Evolutionary conservation across 129 eudicot species (phyloP).

Genomic region (Solidago caesia): DNA sequence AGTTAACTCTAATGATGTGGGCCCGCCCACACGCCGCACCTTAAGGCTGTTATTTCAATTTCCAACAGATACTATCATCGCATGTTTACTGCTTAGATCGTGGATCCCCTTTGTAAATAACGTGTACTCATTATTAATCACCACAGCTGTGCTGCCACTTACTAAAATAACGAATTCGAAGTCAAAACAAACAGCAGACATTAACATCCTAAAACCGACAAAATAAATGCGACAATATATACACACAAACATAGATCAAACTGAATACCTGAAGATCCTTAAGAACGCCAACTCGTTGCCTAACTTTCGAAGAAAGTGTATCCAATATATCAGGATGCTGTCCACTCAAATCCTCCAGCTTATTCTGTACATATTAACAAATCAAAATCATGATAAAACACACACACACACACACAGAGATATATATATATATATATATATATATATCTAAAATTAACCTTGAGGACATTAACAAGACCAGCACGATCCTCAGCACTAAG

Average conservation of each 20-base stretch:
- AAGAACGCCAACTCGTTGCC: conserved; percentile 62
- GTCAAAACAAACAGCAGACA: conserved; percentile 7
- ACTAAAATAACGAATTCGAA: background rate
- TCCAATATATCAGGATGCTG: conserved; percentile 60
- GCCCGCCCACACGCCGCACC: too few species aligned
- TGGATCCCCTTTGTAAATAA: background rate
- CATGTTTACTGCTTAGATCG: too few species aligned
- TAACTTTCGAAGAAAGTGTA: conserved; percentile 46
- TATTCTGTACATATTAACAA: conserved; percentile 39
- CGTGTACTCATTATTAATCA: too few species aligned
- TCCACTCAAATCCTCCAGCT: conserved; percentile 65
- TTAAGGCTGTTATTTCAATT: too few species aligned
- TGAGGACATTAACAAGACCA: conserved; percentile 60
- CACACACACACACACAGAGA: background rate
- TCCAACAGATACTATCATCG: too few species aligned
- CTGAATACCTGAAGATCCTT: conserved; percentile 62
- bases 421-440: too few species aligned
- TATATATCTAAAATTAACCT: conserved; percentile 30
- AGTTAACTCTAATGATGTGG: too few species aligned
- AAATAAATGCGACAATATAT: background rate
- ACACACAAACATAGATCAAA: background rate
- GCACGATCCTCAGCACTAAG: conserved; percentile 66
- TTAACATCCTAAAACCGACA: background rate
- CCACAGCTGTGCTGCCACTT: too few species aligned
- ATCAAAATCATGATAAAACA: conserved; percentile 8